These are phyloP conservation scores for Zymoseptoria pseudotritici DNA, from an alignment of 2,329 filamentous ascomycete genomes.

Conservation along the genomic window DNA sequence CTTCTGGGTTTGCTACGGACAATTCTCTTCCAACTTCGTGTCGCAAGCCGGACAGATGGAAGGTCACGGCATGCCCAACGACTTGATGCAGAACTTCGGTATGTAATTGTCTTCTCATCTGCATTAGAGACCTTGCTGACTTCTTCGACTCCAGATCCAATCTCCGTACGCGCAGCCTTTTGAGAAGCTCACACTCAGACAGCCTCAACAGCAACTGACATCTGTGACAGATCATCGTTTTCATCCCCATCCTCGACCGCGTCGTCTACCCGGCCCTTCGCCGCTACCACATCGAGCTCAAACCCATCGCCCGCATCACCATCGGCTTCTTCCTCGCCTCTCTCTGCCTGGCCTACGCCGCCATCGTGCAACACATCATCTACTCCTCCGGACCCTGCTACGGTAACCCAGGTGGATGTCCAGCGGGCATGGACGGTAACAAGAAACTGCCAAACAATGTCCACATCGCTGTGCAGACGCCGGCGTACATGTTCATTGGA, in stretches of 20 bases:
- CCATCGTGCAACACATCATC: constrained; percentile 49
- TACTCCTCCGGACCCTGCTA: constrained; percentile 49
- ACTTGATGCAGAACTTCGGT: constrained; percentile 41
- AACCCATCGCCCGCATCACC: constrained; percentile 47
- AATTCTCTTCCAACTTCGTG: constrained; percentile 40
- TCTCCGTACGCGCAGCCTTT: too few relatives aligned
- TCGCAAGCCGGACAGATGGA: constrained; percentile 43
- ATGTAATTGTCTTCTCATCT: too few relatives aligned
- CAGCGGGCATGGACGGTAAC: constrained; percentile 25
- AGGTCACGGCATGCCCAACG: constrained; percentile 41
- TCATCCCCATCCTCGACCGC: constrained; percentile 41
- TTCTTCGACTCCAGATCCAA: too few relatives aligned
- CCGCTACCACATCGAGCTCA: constrained; percentile 34
- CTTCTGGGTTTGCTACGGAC: constrained; percentile 37
- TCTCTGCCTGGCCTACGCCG: constrained; percentile 41
- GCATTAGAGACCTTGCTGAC: too few relatives aligned
- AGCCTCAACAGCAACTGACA: constrained; percentile 30
- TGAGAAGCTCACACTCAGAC: too few relatives aligned
- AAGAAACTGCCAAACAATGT: constrained; percentile 34
- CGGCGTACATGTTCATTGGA: constrained; percentile 41
- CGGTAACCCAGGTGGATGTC: constrained; percentile 34
- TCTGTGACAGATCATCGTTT: constrained; percentile 36
- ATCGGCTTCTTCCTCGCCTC: constrained; percentile 36
- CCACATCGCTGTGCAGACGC: constrained; percentile 40
- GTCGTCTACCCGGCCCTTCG: constrained; percentile 41